Evolutionary conservation across 2,329 filamentous ascomycete genomes (phyloP).

Genomic region (Amphichorda felina): DNA sequence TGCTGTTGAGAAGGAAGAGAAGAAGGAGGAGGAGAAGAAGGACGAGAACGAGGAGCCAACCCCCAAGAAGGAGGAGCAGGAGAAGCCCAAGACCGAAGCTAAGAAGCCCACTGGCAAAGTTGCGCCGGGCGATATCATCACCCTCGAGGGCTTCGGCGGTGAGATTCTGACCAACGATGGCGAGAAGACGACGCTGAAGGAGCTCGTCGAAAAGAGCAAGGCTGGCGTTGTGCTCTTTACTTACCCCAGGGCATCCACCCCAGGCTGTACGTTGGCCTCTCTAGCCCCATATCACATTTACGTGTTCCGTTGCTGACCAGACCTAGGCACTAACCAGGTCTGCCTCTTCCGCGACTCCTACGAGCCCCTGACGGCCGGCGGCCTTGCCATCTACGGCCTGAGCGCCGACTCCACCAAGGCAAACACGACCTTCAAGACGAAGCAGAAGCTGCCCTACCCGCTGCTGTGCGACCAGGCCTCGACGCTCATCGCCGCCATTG

Average conservation of each 20-base stretch:
- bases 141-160: slow-evolving; percentile 49
- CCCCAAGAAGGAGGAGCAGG: slow-evolving; percentile 7
- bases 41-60: slow-evolving; percentile 6
- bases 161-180: slow-evolving; percentile 82
- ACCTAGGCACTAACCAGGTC: slow-evolving; percentile 76
- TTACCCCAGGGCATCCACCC: slow-evolving; percentile 89
- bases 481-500: slow-evolving; percentile 72
- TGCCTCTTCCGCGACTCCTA: slow-evolving; percentile 89
- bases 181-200: slow-evolving; percentile 64
- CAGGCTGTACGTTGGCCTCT: slow-evolving; percentile 67
- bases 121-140: slow-evolving; percentile 41
- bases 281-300: neutral
- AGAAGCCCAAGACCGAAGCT: slow-evolving; percentile 7
- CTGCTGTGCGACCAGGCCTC: slow-evolving; percentile 73
- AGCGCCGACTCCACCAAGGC: slow-evolving; percentile 79
- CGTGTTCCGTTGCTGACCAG: neutral
- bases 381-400: slow-evolving; percentile 81
- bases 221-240: slow-evolving; percentile 86
- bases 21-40: slow-evolving; percentile 3
- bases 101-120: slow-evolving; percentile 20
- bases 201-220: slow-evolving; percentile 73
- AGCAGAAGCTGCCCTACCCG: slow-evolving; percentile 80
- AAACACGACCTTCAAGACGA: slow-evolving; percentile 86
- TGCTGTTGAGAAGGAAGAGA: slow-evolving; percentile 9
- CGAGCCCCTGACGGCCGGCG: slow-evolving; percentile 60